Evolutionary conservation across 768 basidiomycete species (phyloP).

Genomic region (Pleurotus sapidus): DNA sequence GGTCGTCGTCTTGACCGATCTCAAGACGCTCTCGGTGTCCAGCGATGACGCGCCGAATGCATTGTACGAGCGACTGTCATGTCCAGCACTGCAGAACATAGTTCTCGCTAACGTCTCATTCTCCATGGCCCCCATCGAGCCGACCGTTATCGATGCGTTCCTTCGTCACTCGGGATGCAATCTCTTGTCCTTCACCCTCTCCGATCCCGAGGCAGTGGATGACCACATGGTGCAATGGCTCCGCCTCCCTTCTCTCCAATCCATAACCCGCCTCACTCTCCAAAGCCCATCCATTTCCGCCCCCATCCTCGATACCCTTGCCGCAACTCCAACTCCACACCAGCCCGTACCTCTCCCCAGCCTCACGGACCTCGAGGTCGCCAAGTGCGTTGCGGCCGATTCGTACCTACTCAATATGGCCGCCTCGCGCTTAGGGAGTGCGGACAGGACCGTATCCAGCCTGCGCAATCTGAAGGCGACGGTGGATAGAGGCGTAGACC

Average conservation of each 20-base stretch:
- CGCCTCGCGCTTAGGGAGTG: not conserved
- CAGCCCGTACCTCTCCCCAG: not conserved
- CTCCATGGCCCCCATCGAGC: not conserved
- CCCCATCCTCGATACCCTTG: not conserved
- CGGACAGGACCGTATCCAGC: not conserved
- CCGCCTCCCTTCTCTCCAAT: not conserved
- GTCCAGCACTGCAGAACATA: not conserved
- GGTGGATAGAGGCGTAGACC: not conserved
- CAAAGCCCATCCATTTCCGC: not conserved
- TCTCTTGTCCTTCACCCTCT: constrained; percentile 1
- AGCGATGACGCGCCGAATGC: not conserved
- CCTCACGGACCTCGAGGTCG: not conserved
- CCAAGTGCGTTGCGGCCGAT: not conserved
- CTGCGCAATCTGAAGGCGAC: not conserved
- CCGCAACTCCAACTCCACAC: not conserved
- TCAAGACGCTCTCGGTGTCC: not conserved
- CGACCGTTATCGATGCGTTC: not conserved
- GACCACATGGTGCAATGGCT: not conserved
- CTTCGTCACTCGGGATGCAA: not conserved
- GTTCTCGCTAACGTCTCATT: not conserved
- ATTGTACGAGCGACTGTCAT: not conserved
- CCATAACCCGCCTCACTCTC: not conserved
- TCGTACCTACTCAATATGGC: not conserved
- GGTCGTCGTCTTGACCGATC: not conserved
- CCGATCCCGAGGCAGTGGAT: not conserved